These are phyloP conservation scores for Hortaea werneckii DNA, from an alignment of 2,329 filamentous ascomycete genomes.

Conservation along the genomic window DNA sequence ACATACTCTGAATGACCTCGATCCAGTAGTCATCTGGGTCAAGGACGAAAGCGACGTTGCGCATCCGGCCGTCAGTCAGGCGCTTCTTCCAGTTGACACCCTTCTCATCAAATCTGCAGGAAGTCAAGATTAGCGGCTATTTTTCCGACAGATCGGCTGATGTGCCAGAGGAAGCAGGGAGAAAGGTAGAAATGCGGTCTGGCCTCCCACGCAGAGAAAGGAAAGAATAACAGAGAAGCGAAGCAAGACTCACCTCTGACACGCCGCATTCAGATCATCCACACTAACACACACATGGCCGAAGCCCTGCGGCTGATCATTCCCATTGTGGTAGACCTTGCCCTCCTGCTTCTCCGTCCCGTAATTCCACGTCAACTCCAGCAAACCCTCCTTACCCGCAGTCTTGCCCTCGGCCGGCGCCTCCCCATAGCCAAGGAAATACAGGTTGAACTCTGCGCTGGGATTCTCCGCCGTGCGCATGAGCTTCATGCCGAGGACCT, in stretches of 20 bases:
- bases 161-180: no score
- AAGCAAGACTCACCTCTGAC: no score
- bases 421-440: constrained; percentile 72
- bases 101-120: constrained; percentile 75
- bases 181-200: no score
- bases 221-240: no score
- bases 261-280: constrained; percentile 3
- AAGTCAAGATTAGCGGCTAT: no score
- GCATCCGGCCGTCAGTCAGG: constrained; percentile 95
- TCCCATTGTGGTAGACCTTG: constrained; percentile 88
- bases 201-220: no score
- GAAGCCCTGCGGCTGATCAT: constrained; percentile 83
- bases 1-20: constrained; percentile 68
- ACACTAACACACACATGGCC: constrained; percentile 59
- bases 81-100: constrained; percentile 90
- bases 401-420: constrained; percentile 39
- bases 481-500: constrained; percentile 79
- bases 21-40: constrained; percentile 77
- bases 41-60: constrained; percentile 82
- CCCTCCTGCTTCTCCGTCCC: constrained; percentile 73
- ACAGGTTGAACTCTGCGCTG: constrained; percentile 71
- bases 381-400: constrained; percentile 65
- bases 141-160: no score
- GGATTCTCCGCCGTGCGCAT: constrained; percentile 62
- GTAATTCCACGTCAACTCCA: constrained; percentile 82